Evolutionary conservation across 306 rosid species (phyloP).

Genomic region (Sophora flavescens): DNA sequence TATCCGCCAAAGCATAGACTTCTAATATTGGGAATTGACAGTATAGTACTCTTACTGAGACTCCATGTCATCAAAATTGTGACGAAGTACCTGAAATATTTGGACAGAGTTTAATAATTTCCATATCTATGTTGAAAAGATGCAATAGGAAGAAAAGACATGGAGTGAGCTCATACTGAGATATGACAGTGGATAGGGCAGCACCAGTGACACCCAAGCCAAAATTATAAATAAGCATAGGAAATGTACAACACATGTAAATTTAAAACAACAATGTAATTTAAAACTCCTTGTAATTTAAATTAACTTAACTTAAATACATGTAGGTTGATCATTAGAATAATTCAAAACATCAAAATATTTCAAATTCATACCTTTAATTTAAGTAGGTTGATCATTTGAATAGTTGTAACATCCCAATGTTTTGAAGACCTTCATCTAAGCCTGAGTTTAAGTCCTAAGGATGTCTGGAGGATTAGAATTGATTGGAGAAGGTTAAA

Average conservation of each 20-base stretch:
- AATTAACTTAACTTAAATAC: too few species aligned
- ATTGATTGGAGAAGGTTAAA: too few species aligned
- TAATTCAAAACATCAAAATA: too few species aligned
- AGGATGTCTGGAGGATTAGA: too few species aligned
- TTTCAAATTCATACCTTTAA: too few species aligned
- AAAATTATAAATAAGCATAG: slow-evolving; percentile 20
- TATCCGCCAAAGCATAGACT: slow-evolving; percentile 17
- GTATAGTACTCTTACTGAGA: slow-evolving; percentile 21
- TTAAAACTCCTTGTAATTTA: too few species aligned
- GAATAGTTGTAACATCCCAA: too few species aligned
- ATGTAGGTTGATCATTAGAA: too few species aligned
- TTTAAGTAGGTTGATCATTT: too few species aligned
- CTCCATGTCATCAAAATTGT: slow-evolving; percentile 28
- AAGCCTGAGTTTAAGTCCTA: too few species aligned
- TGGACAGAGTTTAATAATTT: neutral
- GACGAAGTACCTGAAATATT: slow-evolving; percentile 28
- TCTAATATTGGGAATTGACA: slow-evolving; percentile 16
- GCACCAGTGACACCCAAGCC: slow-evolving; percentile 33
- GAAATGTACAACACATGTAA: neutral
- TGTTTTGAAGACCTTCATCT: too few species aligned
- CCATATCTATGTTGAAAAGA: neutral
- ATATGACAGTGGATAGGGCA: slow-evolving; percentile 33
- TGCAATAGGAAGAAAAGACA: neutral
- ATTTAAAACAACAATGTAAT: too few species aligned
- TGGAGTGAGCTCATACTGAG: slow-evolving; percentile 28